Percentiles rank a stretch among this genome's conserved stretches.
These are phyloP conservation scores for Ceratocystis papillata DNA, from an alignment of 2,329 filamentous ascomycete genomes.

Conservation along the genomic window DNA sequence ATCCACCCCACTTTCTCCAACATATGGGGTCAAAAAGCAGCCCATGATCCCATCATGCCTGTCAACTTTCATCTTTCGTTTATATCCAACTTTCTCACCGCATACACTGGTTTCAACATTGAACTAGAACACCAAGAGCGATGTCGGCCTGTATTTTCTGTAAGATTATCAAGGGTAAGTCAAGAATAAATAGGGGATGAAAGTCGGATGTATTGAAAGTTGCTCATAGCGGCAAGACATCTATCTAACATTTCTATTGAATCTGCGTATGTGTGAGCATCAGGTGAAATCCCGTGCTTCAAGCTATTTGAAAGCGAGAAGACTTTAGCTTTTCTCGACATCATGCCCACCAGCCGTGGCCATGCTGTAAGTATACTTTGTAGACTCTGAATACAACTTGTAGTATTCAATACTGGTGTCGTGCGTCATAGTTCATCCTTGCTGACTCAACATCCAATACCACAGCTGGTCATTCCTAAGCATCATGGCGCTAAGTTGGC, in stretches of 20 bases:
- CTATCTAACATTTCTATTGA: not conserved
- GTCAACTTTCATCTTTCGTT: no score
- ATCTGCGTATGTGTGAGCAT: not conserved
- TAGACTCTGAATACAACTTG: not conserved
- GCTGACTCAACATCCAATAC: not conserved
- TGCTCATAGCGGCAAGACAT: not conserved
- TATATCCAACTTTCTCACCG: no score
- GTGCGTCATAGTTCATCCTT: not conserved
- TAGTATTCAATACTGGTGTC: not conserved
- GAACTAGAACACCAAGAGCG: not conserved
- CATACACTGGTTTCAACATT: no score
- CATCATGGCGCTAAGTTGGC: conserved; percentile 81
- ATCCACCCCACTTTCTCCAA: not conserved
- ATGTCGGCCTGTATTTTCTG: conserved; percentile 74
- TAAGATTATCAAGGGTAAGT: conserved; percentile 83
- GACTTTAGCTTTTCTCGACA: conserved; percentile 91
- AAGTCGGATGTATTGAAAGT: not conserved
- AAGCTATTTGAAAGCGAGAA: conserved; percentile 94
- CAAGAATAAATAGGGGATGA: not conserved
- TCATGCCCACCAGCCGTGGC: conserved; percentile 76
- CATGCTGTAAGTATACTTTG: conserved; percentile 60
- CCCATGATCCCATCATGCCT: no score
- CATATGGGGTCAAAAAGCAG: not conserved
- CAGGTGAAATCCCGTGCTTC: conserved; percentile 90
- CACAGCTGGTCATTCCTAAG: conserved; percentile 94